Base-by-base conservation (phyloP, 148 eudicot species). In the Drosera capensis region DNA sequence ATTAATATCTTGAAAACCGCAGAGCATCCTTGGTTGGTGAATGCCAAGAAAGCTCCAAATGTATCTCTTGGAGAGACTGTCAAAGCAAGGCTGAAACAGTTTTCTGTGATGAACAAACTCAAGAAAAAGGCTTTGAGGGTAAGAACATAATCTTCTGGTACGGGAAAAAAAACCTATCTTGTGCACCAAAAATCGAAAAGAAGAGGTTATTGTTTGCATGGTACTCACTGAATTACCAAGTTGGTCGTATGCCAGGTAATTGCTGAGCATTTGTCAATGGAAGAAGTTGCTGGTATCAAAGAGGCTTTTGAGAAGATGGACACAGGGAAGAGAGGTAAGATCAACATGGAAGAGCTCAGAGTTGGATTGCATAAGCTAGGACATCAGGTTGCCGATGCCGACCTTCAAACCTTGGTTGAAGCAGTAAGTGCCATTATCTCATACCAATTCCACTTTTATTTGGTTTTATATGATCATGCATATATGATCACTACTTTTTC, bases 61-160 rank as follows among this genome's bases (percentile, higher is more conserved):
- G 87, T 83, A 14, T 58, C 75, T 36, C 68, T 82, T 30, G 94
- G 94, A 47, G 94, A 82, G 69, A 72, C 82, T 25, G 94, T 83
- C 52, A 79, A 79, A 79, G 80, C 94, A 54, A 73, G 86, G 65
- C 62, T 83, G 44, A 83, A 83, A 47, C 94, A 83, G 40, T 83
- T 83, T 51, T 73, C 87, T 40, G 78, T 83, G 55, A 83, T 83
- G 94, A 83, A 83, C 72, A 83, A 83, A 68, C 87, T 83, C 55
- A 83, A 83, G 63, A 83, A 83, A 63, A 79, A 70, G 56, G 94
- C 94, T 51, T 54, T 83, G 39, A 63, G 68, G 94, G 87, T 77
- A 55, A 57, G 19, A 20, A 47, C n/a, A 11, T 0, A 34, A 3
- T 3, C 38, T 28, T 3, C 9, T 28, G 4, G 31, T 9, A 28